These are phyloP conservation scores for Suhomyces terraborum DNA, from an alignment of 1,139 yeast species.

Conservation along the genomic window DNA sequence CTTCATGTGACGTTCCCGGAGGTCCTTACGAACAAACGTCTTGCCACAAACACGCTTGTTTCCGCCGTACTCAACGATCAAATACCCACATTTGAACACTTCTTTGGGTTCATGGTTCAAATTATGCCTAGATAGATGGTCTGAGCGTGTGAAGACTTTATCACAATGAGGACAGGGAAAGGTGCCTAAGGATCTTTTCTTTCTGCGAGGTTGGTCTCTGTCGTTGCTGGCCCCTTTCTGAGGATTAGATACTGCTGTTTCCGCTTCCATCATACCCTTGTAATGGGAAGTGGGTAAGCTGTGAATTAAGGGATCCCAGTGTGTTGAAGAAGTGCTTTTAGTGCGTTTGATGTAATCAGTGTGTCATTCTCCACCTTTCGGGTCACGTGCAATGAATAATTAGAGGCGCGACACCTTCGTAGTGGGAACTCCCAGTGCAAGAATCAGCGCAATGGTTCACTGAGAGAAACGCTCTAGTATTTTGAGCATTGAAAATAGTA, in stretches of 20 bases:
- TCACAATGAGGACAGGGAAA: conserved; percentile 31
- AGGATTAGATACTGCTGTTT: background rate
- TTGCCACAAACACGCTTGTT: conserved; percentile 35
- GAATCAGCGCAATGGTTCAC: too few relatives aligned
- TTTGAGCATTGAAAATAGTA: too few relatives aligned
- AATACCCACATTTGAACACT: conserved; percentile 36
- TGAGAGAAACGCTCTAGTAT: too few relatives aligned
- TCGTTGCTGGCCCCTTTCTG: background rate
- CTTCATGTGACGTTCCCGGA: conserved; percentile 41
- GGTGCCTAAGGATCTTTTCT: conserved; percentile 21
- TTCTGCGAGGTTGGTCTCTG: conserved; percentile 8
- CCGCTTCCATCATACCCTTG: conserved; percentile 1
- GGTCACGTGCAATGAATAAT: too few relatives aligned
- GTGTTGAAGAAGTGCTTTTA: too few relatives aligned
- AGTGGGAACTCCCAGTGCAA: too few relatives aligned
- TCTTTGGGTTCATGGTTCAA: conserved; percentile 44
- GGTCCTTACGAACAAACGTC: conserved; percentile 42
- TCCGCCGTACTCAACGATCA: conserved; percentile 28
- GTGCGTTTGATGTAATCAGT: too few relatives aligned
- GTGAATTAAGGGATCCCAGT: too few relatives aligned
- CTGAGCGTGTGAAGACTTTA: conserved; percentile 45
- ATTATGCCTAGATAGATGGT: conserved; percentile 46
- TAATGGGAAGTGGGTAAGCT: background rate
- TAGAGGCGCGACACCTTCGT: too few relatives aligned
- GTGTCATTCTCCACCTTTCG: too few relatives aligned